Evolutionary conservation across 441 rosid genomes (phyloP).

Genomic region (Adansonia madagascariensis): DNA sequence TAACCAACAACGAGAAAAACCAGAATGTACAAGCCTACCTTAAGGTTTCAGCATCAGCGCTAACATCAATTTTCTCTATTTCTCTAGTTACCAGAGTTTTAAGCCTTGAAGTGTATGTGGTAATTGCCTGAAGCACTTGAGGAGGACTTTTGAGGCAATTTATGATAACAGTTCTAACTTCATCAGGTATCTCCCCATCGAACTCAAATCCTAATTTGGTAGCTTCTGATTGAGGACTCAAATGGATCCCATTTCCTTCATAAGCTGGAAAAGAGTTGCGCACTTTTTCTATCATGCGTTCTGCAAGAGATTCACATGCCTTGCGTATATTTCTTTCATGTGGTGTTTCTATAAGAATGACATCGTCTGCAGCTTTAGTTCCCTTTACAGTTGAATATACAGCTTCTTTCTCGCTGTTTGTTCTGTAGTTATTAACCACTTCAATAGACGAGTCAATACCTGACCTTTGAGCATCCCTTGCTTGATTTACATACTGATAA

Average conservation of each 20-base stretch:
- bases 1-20: slow-evolving; percentile 17
- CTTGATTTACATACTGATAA: slow-evolving; percentile 72
- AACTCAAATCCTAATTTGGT: slow-evolving; percentile 79
- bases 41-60: slow-evolving; percentile 89
- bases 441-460: slow-evolving; percentile 59
- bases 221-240: slow-evolving; percentile 73
- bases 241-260: slow-evolving; percentile 88
- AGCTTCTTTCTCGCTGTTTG: slow-evolving; percentile 69
- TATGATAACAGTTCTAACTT: slow-evolving; percentile 59
- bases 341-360: slow-evolving; percentile 83
- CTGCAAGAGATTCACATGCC: slow-evolving; percentile 85
- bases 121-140: slow-evolving; percentile 74
- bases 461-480: slow-evolving; percentile 72
- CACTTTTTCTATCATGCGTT: slow-evolving; percentile 66
- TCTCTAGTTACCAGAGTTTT: slow-evolving; percentile 72
- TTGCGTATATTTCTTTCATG: slow-evolving; percentile 76
- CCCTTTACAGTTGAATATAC: slow-evolving; percentile 91
- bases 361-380: slow-evolving; percentile 72
- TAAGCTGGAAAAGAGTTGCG: slow-evolving; percentile 82
- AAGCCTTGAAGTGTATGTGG: slow-evolving; percentile 64
- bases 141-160: slow-evolving; percentile 80
- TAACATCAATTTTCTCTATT: slow-evolving; percentile 84
- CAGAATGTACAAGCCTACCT: slow-evolving; percentile 42
- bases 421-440: slow-evolving; percentile 49
- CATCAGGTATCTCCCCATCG: slow-evolving; percentile 80